A percentile compares a stretch with the other conserved stretches of the same genome.
Conservation (phyloP, 1,284 basidiomycete genomes). For the Inonotus obliquus region DNA sequence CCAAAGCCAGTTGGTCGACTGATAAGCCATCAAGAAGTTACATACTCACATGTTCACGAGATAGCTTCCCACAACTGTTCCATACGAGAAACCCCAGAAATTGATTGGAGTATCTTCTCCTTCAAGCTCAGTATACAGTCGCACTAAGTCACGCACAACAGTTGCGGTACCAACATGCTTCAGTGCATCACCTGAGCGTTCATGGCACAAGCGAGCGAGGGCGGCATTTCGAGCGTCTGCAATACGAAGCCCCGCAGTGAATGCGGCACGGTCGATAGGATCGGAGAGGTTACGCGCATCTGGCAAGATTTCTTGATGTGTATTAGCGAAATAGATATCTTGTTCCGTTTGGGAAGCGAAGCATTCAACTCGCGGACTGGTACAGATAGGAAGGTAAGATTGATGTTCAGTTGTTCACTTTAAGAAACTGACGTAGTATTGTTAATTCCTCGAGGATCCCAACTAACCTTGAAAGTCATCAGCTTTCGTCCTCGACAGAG, state of each 20-base stretch:
- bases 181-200: slow-evolving; percentile 23
- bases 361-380: slow-evolving; percentile 25
- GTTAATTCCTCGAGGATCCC: slow-evolving; percentile 28
- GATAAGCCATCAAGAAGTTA: background rate
- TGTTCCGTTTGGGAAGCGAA: slow-evolving; percentile 25
- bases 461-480: slow-evolving; percentile 22
- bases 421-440: slow-evolving; percentile 21
- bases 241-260: slow-evolving; percentile 19
- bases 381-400: background rate
- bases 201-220: slow-evolving; percentile 22
- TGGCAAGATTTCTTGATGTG: slow-evolving; percentile 21
- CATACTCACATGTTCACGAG: slow-evolving; percentile 23
- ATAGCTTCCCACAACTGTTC: slow-evolving; percentile 23
- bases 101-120: slow-evolving; percentile 21
- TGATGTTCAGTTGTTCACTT: background rate
- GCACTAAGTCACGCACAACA: slow-evolving; percentile 26
- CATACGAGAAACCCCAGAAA: slow-evolving; percentile 27
- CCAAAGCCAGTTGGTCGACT: background rate
- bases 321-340: slow-evolving; percentile 24
- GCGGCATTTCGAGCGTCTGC: slow-evolving; percentile 23
- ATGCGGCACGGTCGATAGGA: slow-evolving; percentile 21
- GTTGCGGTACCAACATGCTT: slow-evolving; percentile 25
- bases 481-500: background rate
- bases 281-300: slow-evolving; percentile 24
- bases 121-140: slow-evolving; percentile 22